Evolutionary conservation across 352 stramenopile species (phyloP).

Genomic region (Blastocystis sp.): DNA sequence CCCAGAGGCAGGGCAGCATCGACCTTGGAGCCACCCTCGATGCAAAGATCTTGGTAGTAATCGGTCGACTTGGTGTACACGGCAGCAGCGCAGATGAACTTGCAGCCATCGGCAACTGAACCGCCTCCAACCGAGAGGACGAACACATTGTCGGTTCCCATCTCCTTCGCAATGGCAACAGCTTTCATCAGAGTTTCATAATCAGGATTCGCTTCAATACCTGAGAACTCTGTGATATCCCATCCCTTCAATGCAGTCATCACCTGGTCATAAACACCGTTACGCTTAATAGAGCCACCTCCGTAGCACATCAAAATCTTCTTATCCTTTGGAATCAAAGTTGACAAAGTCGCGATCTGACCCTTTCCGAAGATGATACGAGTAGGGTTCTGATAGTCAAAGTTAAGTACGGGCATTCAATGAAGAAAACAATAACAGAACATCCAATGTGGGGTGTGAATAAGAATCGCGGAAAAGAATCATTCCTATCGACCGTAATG

Average conservation of each 20-base stretch:
- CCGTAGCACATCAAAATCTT: slow-evolving; percentile 57
- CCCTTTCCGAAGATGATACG: slow-evolving; percentile 62
- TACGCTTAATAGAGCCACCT: slow-evolving; percentile 59
- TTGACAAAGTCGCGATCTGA: slow-evolving; percentile 29
- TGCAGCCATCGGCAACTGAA: slow-evolving; percentile 57
- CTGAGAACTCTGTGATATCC: slow-evolving; percentile 41
- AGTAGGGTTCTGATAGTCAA: slow-evolving; percentile 55
- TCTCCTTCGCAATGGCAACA: slow-evolving; percentile 33
- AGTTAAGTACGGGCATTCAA: slow-evolving; percentile 48
- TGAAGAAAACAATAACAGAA: not conserved
- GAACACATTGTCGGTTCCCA: slow-evolving; percentile 47
- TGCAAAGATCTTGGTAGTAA: slow-evolving; percentile 34
- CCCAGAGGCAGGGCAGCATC: slow-evolving; percentile 48
- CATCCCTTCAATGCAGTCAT: slow-evolving; percentile 44
- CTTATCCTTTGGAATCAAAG: slow-evolving; percentile 60
- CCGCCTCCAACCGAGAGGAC: slow-evolving; percentile 58
- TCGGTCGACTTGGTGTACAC: slow-evolving; percentile 49
- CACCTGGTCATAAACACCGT: slow-evolving; percentile 59
- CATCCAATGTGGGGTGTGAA: not conserved
- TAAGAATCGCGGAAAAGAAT: not conserved
- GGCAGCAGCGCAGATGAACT: slow-evolving; percentile 57
- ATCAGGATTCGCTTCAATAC: slow-evolving; percentile 61
- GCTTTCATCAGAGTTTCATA: slow-evolving; percentile 59
- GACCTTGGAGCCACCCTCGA: not conserved
- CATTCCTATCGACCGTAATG: not conserved